phyloP scores from a whole-genome alignment of 257 asterid genomes.

The Przewalskia tangutica region DNA sequence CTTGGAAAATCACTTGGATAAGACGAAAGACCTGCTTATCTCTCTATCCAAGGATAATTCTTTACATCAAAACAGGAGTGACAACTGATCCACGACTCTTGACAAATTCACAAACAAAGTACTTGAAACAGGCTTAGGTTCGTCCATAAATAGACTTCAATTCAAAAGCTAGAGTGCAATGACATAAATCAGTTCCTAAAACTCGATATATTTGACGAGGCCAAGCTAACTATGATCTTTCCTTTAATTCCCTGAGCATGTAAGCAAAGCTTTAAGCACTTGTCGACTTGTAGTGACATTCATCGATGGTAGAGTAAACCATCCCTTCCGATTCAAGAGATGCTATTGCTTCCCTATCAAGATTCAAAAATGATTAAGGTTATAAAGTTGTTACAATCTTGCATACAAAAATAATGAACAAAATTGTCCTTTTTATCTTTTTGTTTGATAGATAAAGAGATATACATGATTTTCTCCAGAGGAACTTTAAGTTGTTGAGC shows the following conservation, averaged over 20 bases:
- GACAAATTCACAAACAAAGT: neutral
- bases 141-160: neutral
- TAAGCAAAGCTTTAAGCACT: conserved; percentile 13
- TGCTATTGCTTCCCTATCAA: conserved; percentile 51
- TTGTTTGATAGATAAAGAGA: conserved; percentile 7
- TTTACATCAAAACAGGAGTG: neutral
- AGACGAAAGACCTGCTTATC: neutral
- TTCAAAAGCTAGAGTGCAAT: neutral
- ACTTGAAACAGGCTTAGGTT: neutral
- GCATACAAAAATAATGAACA: neutral
- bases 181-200: neutral
- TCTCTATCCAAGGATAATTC: neutral
- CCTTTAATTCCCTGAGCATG: neutral
- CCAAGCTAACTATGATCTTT: neutral
- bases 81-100: neutral
- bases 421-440: neutral
- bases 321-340: conserved; percentile 62
- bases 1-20: too few relatives aligned
- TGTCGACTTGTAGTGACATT: conserved; percentile 66
- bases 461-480: conserved; percentile 49
- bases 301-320: conserved; percentile 74
- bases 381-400: neutral
- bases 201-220: neutral
- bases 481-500: conserved; percentile 58
- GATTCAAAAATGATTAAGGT: neutral